Evolutionary conservation across 768 basidiomycete genomes (phyloP), one percentile per base, ranked within the genome.

Genomic region (Suillus weaverae): DNA sequence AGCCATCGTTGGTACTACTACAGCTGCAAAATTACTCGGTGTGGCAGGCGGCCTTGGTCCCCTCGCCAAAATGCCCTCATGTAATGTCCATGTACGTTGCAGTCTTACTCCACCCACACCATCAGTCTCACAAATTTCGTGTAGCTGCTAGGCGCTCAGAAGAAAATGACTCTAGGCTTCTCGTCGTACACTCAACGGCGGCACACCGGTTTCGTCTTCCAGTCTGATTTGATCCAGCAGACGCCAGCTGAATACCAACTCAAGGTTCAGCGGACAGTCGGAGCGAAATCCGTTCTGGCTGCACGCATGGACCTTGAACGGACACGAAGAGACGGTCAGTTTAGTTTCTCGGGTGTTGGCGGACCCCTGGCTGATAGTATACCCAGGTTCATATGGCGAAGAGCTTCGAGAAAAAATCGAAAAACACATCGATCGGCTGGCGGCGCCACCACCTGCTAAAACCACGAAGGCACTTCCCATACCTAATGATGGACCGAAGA

Each of bases 141-240:
- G 2, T 71, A 97, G 94, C 87, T 99, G 22, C 89, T 99, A 32
- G 97, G 97, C 43, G 95, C 96, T 1, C 91, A 95, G 76, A 91
- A 85, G 76, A 97, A 97, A 78, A 89, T 93, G n/a, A 83, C 94
- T 0, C 89, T 95, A 1, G 97, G 97, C 1, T 94, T 99, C 72
- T 98, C 96, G 6, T 86, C 94, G 0, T 88, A 82, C 1, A 90
- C 91, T 2, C 94, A 97, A 72, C 87, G 89, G 54, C 88, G 94
- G 30, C 97, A 99, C 73, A 98, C 96, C 0, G 97, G 97, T 11
- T 99, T 99, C 80, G 88, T 99, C 66, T 99, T 91, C 80, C 96
- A 99, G 72, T 95, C 91, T 18, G 95, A 95, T 6, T 77, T 98
- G 20, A 90, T 99, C 1, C 85, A 91, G 60, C 84, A 86, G 64